phyloP scores from a whole-genome alignment of 2,329 filamentous ascomycete species.

The Talaromyces verruculosus region DNA sequence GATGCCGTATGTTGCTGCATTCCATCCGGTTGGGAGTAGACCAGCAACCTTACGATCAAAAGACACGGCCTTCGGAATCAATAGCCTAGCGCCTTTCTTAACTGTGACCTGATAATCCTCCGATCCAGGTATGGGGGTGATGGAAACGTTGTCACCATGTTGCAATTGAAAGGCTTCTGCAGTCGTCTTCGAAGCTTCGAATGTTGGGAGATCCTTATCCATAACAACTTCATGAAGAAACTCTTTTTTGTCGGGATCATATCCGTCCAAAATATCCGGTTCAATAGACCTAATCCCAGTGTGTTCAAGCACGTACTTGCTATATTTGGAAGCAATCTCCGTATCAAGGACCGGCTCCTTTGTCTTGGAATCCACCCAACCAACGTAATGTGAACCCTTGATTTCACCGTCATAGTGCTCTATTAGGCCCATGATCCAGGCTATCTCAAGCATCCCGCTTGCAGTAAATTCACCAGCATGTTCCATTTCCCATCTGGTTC shows the following conservation, averaged over 20 bases:
- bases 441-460: conserved; percentile 98
- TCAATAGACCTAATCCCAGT: conserved; percentile 96
- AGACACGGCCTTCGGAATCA: conserved; percentile 94
- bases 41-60: conserved; percentile 97
- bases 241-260: conserved; percentile 95
- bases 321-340: conserved; percentile 69
- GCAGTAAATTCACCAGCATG: conserved; percentile 93
- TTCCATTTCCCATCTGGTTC: conserved; percentile 99
- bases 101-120: conserved; percentile 92
- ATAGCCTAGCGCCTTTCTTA: conserved; percentile 89
- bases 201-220: conserved; percentile 92
- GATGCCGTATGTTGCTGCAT: conserved; percentile 91
- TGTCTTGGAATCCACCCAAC: conserved; percentile 92
- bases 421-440: conserved; percentile 99
- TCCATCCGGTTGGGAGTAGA: conserved; percentile 95
- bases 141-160: conserved; percentile 79
- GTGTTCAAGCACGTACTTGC: conserved; percentile 94
- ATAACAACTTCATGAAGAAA: conserved; percentile 96
- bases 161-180: conserved; percentile 95
- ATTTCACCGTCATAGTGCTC: conserved; percentile 99
- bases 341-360: conserved; percentile 83
- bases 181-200: conserved; percentile 96
- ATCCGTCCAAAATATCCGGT: conserved; percentile 80
- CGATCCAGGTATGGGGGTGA: conserved; percentile 44
- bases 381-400: conserved; percentile 90